Base-by-base conservation (phyloP, 768 basidiomycete genomes). In the Lentinula lateritia region DNA sequence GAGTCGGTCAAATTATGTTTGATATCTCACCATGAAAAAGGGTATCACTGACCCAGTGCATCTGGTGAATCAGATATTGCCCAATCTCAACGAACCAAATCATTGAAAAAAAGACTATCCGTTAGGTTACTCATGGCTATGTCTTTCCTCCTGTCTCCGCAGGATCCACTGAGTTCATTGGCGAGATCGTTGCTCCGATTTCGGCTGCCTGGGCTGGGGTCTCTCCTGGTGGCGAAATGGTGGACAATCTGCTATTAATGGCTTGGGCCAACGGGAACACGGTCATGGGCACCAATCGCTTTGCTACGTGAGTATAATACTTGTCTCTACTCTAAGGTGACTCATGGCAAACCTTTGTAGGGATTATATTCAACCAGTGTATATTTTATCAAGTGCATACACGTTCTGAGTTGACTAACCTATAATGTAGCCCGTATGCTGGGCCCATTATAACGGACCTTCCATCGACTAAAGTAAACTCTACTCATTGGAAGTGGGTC, bases 401-500 rank as follows among this genome's bases (percentile, higher is more conserved):
- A 20, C 35, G 13, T 28, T 41, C 15, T 63, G 42, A 48, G 15
- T 38, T 18, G 9, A 35, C 28, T 28, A 3, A 28, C 3, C 3
- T 4, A 43, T 32, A 6, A 48, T 20, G 5, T 62, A 79, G 80
- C n/a, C 74, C 72, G 35, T 78, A 83, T 67, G 58, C 70, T 16
- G 84, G 83, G 1, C 84, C 85, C 0, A 72, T 76, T 15, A 70
- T 88, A 52, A 86, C 84, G 1, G 78, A 78, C 48, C 71, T 85
- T 10, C 79, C 80, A 5, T 74, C 76, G 7, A 78, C 80, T 15
- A 76, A 71, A 59, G 78, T 86, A 28, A 85, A 85, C 64, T 69
- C 83, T 0, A 86, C 85, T 1, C 83, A 85, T 64, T 87, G 85
- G 84, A 85, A 85, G 63, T 86, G 83, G 80, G 83, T 86, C 3